Evolutionary conservation across 257 asterid species (phyloP).

Genomic region (Nicotiana tomentosiformis): DNA sequence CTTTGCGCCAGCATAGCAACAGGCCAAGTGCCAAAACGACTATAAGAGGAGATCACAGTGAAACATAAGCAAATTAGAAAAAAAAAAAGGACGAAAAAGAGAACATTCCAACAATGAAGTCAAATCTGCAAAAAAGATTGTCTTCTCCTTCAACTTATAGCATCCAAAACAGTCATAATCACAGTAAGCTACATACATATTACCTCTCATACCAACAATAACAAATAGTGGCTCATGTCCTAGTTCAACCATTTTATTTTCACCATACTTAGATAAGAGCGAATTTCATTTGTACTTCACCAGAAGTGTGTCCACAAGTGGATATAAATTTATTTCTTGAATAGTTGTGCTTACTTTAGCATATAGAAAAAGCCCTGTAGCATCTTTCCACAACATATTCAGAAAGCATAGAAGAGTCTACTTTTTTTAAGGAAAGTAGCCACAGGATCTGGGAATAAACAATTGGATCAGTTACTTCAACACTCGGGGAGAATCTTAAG

Average conservation of each 20-base stretch:
- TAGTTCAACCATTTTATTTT: background rate
- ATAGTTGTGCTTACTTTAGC: background rate
- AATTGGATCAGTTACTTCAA: background rate
- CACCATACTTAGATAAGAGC: background rate
- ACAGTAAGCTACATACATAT: background rate
- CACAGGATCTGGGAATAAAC: background rate
- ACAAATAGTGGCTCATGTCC: background rate
- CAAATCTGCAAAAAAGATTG: background rate
- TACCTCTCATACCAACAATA: background rate
- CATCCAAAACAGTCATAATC: background rate
- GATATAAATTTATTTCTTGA: background rate
- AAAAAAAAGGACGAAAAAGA: background rate
- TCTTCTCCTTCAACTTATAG: background rate
- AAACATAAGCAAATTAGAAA: slow-evolving; percentile 2
- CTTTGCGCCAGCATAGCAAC: slow-evolving; percentile 86
- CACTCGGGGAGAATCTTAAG: background rate
- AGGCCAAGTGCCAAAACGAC: slow-evolving; percentile 99
- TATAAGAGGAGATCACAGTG: slow-evolving; percentile 22
- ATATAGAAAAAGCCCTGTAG: background rate
- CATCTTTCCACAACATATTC: background rate
- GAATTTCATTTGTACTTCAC: background rate
- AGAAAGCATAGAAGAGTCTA: background rate
- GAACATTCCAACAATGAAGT: background rate
- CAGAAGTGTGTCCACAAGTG: background rate
- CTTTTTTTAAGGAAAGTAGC: background rate